Evolutionary conservation across 2,329 filamentous ascomycete species (phyloP).

Genomic region (Trichoderma asperellum): DNA sequence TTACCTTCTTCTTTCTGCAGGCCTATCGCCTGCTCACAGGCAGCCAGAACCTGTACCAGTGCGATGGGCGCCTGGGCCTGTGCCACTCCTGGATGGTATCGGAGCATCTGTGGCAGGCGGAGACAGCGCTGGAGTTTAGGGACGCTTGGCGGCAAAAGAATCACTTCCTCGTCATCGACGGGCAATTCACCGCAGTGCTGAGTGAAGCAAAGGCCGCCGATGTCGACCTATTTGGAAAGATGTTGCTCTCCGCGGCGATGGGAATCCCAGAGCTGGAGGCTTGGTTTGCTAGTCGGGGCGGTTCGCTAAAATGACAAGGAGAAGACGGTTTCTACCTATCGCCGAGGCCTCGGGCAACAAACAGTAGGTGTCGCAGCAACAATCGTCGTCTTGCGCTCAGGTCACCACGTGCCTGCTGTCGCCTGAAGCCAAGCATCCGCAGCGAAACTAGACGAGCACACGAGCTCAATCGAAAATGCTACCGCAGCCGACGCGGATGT

Average conservation of each 20-base stretch:
- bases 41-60: constrained; percentile 32
- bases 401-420: no score
- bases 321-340: no score
- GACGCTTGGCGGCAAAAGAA: constrained; percentile 43
- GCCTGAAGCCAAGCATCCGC: no score
- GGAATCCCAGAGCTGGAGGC: constrained; percentile 42
- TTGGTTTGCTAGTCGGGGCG: constrained; percentile 40
- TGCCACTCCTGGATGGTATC: constrained; percentile 48
- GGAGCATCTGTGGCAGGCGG: constrained; percentile 45
- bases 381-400: no score
- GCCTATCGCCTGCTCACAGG: constrained; percentile 43
- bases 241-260: constrained; percentile 40
- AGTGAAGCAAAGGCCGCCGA: constrained; percentile 46
- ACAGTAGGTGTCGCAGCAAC: no score
- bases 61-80: constrained; percentile 39
- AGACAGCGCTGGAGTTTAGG: constrained; percentile 44
- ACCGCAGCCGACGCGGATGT: no score
- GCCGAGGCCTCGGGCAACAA: no score
- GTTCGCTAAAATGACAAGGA: constrained; percentile 19
- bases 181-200: constrained; percentile 37
- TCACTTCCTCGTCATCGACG: constrained; percentile 43
- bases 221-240: constrained; percentile 50
- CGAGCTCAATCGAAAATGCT: no score
- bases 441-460: no score
- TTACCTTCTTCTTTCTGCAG: constrained; percentile 52